Base-by-base conservation (phyloP, 148 eudicot genomes). In the Mesembryanthemum crystallinum region DNA sequence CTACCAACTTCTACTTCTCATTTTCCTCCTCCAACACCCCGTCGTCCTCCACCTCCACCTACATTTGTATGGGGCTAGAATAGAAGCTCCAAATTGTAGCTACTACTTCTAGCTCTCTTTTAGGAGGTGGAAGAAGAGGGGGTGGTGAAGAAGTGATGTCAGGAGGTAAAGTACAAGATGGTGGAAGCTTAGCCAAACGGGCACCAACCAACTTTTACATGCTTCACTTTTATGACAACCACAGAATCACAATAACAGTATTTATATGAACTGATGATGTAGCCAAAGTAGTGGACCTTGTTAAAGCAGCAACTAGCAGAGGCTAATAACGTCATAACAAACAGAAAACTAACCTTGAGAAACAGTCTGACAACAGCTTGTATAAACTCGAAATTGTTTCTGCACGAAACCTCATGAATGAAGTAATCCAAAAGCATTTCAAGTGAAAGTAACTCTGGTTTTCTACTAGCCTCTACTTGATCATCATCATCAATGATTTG, bases 341-440 rank as follows among this genome's bases (percentile, higher is more conserved):
- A 4, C 18, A 61, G 52, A 30, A 33, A 77, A 76, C 79, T 32
- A 30, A 96, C 99, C 99, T 91, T 96, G 74, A 96, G 86, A 82
- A 96, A 96, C 73, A 92, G 69, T 82, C 97, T 82, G 76, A 91
- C 79, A 27, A 91, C 77, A 52, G 99, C 99, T 73, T 96, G 99
- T 49, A 96, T 61, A 71, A 92, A 92, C 83, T 96, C 99, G 30
- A 96, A 96, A 82, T 96, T 96, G 87, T 88, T 85, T 81, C 90
- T 75, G 86, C 85, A 73, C 33, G 97, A 91, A 43, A 88, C 78
- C 83, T 96, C 98, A 32, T 83, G 83, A 73, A 91, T 83, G 69
- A 92, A 91, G 82, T 91, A 92, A 85, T 95, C 99, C 81, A 95
- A 79, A 47, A 95, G 87, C 81, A 91, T 85, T 71, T 88, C 92